Conservation (phyloP, 2,329 filamentous ascomycete species). For the Colletotrichum paranaense region DNA sequence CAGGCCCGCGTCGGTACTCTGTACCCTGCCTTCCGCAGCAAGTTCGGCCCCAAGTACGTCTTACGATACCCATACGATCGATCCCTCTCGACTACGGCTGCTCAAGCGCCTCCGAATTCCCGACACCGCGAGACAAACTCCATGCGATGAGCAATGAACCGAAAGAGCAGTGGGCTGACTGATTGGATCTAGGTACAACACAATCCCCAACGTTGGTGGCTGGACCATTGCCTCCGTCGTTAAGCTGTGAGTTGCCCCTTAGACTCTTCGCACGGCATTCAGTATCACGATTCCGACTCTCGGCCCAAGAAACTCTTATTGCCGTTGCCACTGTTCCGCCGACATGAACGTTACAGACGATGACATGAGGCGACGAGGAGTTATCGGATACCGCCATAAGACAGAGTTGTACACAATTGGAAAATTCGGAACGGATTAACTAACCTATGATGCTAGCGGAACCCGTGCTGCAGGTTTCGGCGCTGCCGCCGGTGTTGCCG, state of each 20-base stretch:
- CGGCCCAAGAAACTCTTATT: background rate
- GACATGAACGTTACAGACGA: background rate
- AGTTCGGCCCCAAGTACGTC: constrained; percentile 74
- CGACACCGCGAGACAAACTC: background rate
- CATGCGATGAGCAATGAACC: background rate
- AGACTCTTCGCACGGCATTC: background rate
- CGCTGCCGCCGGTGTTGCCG: constrained; percentile 66
- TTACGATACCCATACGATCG: background rate
- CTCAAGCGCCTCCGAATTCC: too few species aligned
- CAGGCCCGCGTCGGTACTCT: constrained; percentile 17
- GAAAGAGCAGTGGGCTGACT: constrained; percentile 42
- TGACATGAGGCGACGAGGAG: background rate
- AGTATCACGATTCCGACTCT: background rate
- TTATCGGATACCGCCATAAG: background rate
- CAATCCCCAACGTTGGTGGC: constrained; percentile 66
- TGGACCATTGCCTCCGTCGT: constrained; percentile 60
- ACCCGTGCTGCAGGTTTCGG: constrained; percentile 66
- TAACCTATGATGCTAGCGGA: constrained; percentile 51
- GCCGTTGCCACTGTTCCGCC: background rate
- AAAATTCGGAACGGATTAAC: background rate
- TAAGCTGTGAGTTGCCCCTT: constrained; percentile 61
- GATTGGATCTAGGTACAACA: constrained; percentile 62
- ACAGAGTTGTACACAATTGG: background rate
- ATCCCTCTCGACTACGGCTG: background rate
- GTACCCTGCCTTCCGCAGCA: constrained; percentile 51